Conservation (phyloP, 2,329 filamentous ascomycete species). For the Diaporthe batatas region DNA sequence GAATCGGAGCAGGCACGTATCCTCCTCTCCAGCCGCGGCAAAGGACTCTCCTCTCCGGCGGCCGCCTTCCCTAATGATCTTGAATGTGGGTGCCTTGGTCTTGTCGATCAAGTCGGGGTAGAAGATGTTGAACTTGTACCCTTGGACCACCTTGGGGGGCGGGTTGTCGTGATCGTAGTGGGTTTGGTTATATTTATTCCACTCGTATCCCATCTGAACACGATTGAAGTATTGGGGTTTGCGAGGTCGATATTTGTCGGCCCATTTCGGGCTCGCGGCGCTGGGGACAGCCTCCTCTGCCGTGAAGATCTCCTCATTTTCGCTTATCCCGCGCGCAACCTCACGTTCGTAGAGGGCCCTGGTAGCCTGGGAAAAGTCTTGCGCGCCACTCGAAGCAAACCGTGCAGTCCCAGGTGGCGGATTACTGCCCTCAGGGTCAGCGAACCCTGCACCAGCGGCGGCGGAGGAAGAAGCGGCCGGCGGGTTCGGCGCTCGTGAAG, state of each 20-base stretch:
- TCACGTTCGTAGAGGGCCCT: constrained; percentile 93
- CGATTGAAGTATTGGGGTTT: constrained; percentile 98
- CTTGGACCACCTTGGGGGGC: constrained; percentile 96
- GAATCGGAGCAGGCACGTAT: constrained; percentile 96
- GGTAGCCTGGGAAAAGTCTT: constrained; percentile 88
- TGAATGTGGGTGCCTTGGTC: constrained; percentile 92
- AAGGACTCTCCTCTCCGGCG: constrained; percentile 91
- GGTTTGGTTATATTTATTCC: constrained; percentile 99
- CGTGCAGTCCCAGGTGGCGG: constrained; percentile 71
- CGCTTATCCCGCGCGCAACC: constrained; percentile 88
- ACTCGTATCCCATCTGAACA: constrained; percentile 99
- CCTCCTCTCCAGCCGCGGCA: constrained; percentile 93
- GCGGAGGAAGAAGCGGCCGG: constrained; percentile 39
- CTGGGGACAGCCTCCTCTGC: constrained; percentile 85
- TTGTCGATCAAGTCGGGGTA: constrained; percentile 98
- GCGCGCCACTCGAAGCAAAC: constrained; percentile 77
- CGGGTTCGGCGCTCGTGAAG: constrained; percentile 44
- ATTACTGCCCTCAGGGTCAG: constrained; percentile 50
- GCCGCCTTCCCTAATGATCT: constrained; percentile 93
- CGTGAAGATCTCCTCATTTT: constrained; percentile 96
- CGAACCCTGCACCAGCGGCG: constrained; percentile 33
- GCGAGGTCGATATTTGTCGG: constrained; percentile 85
- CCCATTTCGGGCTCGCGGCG: constrained; percentile 79
- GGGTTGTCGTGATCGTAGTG: constrained; percentile 99
- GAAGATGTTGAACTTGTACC: constrained; percentile 99